These are phyloP conservation scores for Filobasidium floriforme DNA, from an alignment of 768 basidiomycete species.

Conservation along the genomic window DNA sequence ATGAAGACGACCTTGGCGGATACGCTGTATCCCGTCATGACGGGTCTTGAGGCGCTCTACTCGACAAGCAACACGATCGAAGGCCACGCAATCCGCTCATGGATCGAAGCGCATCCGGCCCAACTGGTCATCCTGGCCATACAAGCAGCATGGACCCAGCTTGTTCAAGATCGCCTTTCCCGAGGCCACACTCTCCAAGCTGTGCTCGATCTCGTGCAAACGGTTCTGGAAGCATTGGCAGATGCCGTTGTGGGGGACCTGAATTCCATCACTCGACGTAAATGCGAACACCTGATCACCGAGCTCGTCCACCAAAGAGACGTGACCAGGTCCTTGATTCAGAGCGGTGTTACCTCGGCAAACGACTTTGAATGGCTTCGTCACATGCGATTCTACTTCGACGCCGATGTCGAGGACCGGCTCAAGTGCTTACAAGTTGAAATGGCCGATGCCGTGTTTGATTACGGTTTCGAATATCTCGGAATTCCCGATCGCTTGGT, in stretches of 20 bases:
- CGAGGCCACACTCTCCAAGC: constrained; percentile 54
- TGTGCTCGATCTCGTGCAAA: constrained; percentile 65
- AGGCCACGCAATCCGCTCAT: constrained; percentile 64
- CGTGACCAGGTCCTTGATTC: constrained; percentile 72
- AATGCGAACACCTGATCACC: constrained; percentile 97
- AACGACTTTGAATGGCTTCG: constrained; percentile 86
- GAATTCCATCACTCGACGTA: constrained; percentile 79
- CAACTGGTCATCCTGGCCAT: constrained; percentile 92
- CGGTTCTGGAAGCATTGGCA: constrained; percentile 87
- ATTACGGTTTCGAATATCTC: constrained; percentile 97
- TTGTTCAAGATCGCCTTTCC: constrained; percentile 50
- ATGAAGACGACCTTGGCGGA: constrained; percentile 85
- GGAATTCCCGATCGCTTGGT: constrained; percentile 95
- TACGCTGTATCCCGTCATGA: constrained; percentile 69
- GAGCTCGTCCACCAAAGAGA: constrained; percentile 98
- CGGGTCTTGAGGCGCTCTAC: constrained; percentile 73
- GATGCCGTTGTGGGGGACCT: constrained; percentile 91
- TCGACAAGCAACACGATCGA: constrained; percentile 57
- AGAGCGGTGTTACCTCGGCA: constrained; percentile 57
- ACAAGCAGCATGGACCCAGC: constrained; percentile 87
- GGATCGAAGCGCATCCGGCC: constrained; percentile 92
- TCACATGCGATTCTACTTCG: constrained; percentile 97
- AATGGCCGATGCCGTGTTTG: constrained; percentile 84
- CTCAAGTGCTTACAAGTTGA: constrained; percentile 71
- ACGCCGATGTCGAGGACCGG: constrained; percentile 61